These are phyloP conservation scores for Metschnikowia shivogae DNA, from an alignment of 805 yeast species.

Conservation along the genomic window DNA sequence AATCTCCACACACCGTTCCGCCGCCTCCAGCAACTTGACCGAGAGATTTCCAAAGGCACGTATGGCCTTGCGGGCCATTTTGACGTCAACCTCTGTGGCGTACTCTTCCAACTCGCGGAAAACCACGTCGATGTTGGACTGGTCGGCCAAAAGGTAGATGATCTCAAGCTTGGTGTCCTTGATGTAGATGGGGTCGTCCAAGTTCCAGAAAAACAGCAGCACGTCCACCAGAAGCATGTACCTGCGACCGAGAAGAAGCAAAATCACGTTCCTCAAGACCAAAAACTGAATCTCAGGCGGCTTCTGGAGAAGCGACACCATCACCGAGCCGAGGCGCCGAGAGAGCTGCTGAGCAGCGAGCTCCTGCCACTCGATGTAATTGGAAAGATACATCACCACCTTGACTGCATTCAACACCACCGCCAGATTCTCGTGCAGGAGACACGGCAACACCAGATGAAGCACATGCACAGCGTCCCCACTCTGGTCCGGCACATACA, in stretches of 20 bases:
- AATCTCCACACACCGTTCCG: slow-evolving; percentile 60
- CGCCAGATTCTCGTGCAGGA: slow-evolving; percentile 77
- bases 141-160: slow-evolving; percentile 71
- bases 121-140: slow-evolving; percentile 54
- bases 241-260: slow-evolving; percentile 64
- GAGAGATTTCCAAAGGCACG: slow-evolving; percentile 89
- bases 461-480: slow-evolving; percentile 63
- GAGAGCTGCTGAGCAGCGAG: slow-evolving; percentile 53
- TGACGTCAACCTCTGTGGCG: slow-evolving; percentile 80
- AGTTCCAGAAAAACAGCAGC: slow-evolving; percentile 76
- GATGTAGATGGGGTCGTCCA: slow-evolving; percentile 81
- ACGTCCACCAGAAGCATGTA: slow-evolving; percentile 61
- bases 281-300: slow-evolving; percentile 83
- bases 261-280: slow-evolving; percentile 73
- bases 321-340: slow-evolving; percentile 60
- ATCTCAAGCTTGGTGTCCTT: slow-evolving; percentile 89
- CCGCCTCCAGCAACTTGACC: slow-evolving; percentile 61
- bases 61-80: slow-evolving; percentile 83
- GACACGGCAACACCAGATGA: slow-evolving; percentile 60
- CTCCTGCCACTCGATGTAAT: slow-evolving; percentile 60
- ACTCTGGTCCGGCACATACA: slow-evolving; percentile 67
- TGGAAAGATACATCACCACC: slow-evolving; percentile 64
- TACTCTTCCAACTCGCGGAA: slow-evolving; percentile 77
- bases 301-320: slow-evolving; percentile 65
- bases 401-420: slow-evolving; percentile 77